Conservation (phyloP, 306 rosid species). For the cucumber (Cucumis sativus) region Cucumber_9930_V3 NC_026656.2:19010001-19010500, state of each 20-base stretch:
- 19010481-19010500: not conserved
- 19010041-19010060: not conserved
- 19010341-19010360: not conserved
- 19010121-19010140: not conserved
- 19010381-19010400: not conserved
- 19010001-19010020: not conserved
- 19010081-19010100: not conserved
- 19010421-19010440: not conserved
- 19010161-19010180: not conserved
- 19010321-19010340: conserved; percentile 45
- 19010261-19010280: conserved; percentile 57
- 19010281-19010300: conserved; percentile 85
- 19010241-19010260: conserved; percentile 8
- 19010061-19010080: not conserved
- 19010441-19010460: not conserved
- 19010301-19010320: conserved; percentile 74
- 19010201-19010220: not conserved
- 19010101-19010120: not conserved
- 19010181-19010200: not conserved
- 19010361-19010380: not conserved
- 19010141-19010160: not conserved
- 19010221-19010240: not conserved
- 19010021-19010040: not conserved
- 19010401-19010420: not conserved
- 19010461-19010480: not conserved